Base-by-base conservation (phyloP, 140 eudicot genomes). In the Erigeron philadelphicus region DNA sequence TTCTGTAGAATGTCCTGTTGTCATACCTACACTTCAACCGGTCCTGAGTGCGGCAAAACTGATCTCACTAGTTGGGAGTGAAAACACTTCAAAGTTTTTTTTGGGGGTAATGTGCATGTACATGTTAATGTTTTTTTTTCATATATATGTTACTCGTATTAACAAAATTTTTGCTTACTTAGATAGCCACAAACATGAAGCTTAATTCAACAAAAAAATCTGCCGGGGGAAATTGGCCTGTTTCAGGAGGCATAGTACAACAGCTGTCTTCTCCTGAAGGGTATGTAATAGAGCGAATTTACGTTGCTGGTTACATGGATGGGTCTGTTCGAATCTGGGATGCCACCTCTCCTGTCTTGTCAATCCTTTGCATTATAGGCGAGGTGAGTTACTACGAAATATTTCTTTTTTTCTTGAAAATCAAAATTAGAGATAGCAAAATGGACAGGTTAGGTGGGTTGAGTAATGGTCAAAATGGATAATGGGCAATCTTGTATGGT, bases 241-340 rank as follows among this genome's bases (percentile, higher is more conserved):
- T 92, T 69, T 80, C 95, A 69, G 98, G 98, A 71, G 98, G 98
- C 45, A 80, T 86, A 77, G 71, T 55, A 16, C 80, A 77, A 44
- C 84, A 84, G 42, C 16, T 75, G 54, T 65, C 68, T 17, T 69
- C 74, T 67, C 76, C 79, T 5, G 87, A 79, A 54, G 90, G 86
- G 52, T 59, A 77, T 65, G 76, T 23, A 64, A 73, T 80, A 11
- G 75, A 65, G 72, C 86, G 77, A 74, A 67, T 92, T 45, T 92
- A 82, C 75, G 71, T 86, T 43, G 89, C 86, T 40, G 98, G 98
- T 78, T 92, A 88, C 76, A 78, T 73, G 70, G 93, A 92, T 83
- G 98, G 96, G 83, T 88, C 96, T 70, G 82, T 92, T 57, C 75
- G 89, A 43, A 79, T 92, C 50, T 92, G 98, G 98, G 90, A 92